Conservation (phyloP, 345 rosid genomes). For the Dipteronia sinensis region DNA sequence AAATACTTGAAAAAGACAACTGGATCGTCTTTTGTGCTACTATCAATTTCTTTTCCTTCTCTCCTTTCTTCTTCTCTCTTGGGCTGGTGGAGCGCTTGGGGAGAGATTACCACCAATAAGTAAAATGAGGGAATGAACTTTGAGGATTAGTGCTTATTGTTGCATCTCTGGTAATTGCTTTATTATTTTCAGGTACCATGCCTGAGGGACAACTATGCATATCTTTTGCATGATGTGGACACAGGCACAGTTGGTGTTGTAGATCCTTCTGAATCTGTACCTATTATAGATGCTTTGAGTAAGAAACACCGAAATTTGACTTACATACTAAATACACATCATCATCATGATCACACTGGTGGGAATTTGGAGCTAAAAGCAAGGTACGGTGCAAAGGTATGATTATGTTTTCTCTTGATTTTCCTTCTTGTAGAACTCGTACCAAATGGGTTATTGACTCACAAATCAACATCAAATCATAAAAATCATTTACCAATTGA, state of each 20-base stretch:
- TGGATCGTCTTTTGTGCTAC: slow-evolving; percentile 1
- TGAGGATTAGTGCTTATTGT: background rate
- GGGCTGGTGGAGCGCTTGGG: background rate
- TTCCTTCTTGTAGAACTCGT: background rate
- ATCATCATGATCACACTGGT: slow-evolving; percentile 85
- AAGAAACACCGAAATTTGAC: slow-evolving; percentile 80
- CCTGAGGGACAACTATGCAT: slow-evolving; percentile 86
- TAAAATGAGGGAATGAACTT: background rate
- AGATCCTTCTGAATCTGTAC: slow-evolving; percentile 94
- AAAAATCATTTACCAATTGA: background rate
- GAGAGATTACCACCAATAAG: background rate
- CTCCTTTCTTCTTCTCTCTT: background rate
- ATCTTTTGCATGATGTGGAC: slow-evolving; percentile 87
- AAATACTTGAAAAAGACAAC: background rate
- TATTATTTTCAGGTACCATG: slow-evolving; percentile 76
- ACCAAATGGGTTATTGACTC: background rate
- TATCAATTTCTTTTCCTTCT: background rate
- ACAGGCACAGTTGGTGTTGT: slow-evolving; percentile 99
- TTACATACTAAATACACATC: slow-evolving; percentile 95
- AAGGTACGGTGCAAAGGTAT: slow-evolving; percentile 98
- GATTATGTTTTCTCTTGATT: slow-evolving; percentile 20
- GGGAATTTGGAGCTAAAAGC: slow-evolving; percentile 94
- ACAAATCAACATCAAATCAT: background rate
- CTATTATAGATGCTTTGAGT: slow-evolving; percentile 82
- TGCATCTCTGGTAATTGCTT: slow-evolving; percentile 6